Evolutionary conservation across 2,329 filamentous ascomycete genomes (phyloP), one percentile per base, ranked within the genome.

Genomic region (Colletotrichum sp.): DNA sequence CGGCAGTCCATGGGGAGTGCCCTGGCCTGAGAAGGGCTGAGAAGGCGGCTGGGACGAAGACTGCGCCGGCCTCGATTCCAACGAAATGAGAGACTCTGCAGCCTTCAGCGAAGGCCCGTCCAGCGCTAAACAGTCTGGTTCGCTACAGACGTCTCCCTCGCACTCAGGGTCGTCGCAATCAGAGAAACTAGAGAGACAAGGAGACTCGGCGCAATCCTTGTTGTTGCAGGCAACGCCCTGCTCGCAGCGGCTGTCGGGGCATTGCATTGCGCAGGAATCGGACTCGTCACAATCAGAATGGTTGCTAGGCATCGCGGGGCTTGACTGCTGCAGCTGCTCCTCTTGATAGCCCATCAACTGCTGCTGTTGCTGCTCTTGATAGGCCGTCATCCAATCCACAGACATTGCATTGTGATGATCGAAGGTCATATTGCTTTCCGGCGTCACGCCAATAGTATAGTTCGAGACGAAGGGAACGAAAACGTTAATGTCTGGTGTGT

Each of bases 151-250:
- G 28, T 85, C 83, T 6, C 81, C 82, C 28, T 83, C 81, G 77
- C 87, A 88, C 49, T 84, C 81, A 64, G 85, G 81, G 78, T 87
- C 84, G 68, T 86, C 79, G 71, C 87, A 88, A 36, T 12, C 9
- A 21, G 44, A 52, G 44, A 21, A 8, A 21, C 44, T 18, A 13
- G 44, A 52, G 44, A 52, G 44, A 52, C 44, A 21, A 21, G 44
- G 44, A 21, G 44, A 52, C n/a, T 12, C n/a, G 44, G n/a, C n/a
- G 44, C 44, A 52, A 52, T 52, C n/a, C 44, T 52, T 21, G n/a
- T 52, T 21, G 44, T 52, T 52, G 44, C 44, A 52, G 44, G 44
- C n/a, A 24, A 52, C n/a, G n/a, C 44, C 44, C 44, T 52, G 44
- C n/a, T 52, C 44, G 44, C 44, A 52, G 44, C n/a, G 44, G n/a